Conservation (phyloP, 139 green algal species). For the Diplosphaera chodatii region DNA sequence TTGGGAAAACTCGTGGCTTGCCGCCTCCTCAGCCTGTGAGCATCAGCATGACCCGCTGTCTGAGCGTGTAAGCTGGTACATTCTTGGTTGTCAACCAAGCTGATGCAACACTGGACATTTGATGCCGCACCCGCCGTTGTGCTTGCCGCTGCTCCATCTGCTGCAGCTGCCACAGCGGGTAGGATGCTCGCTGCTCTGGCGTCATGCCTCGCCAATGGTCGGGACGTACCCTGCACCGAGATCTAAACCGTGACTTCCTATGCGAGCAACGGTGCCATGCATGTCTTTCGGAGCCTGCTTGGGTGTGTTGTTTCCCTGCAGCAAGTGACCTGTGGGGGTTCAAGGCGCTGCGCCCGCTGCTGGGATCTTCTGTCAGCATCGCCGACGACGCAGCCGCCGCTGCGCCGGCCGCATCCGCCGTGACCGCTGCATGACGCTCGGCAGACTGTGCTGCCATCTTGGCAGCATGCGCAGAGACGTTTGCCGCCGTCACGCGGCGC, state of each 20-base stretch:
- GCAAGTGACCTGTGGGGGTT: background rate
- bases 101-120: too few relatives aligned
- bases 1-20: background rate
- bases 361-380: background rate
- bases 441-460: too few relatives aligned
- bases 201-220: conserved; percentile 51
- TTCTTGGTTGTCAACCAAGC: too few relatives aligned
- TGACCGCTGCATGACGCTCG: too few relatives aligned
- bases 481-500: background rate
- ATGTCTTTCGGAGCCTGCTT: background rate
- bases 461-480: too few relatives aligned
- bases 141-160: conserved; percentile 51
- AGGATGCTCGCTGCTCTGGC: conserved; percentile 29
- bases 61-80: too few relatives aligned
- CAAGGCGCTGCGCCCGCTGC: too few relatives aligned
- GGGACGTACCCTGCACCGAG: conserved; percentile 21
- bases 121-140: conserved; percentile 1
- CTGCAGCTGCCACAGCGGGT: conserved; percentile 39
- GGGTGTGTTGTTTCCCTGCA: too few relatives aligned
- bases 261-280: background rate
- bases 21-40: conserved; percentile 20
- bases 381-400: background rate
- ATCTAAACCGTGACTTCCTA: background rate
- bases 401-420: background rate
- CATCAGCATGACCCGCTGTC: too few relatives aligned